Evolutionary conservation across 2,329 filamentous ascomycete species (phyloP).

Genomic region (Xylaria sp.): DNA sequence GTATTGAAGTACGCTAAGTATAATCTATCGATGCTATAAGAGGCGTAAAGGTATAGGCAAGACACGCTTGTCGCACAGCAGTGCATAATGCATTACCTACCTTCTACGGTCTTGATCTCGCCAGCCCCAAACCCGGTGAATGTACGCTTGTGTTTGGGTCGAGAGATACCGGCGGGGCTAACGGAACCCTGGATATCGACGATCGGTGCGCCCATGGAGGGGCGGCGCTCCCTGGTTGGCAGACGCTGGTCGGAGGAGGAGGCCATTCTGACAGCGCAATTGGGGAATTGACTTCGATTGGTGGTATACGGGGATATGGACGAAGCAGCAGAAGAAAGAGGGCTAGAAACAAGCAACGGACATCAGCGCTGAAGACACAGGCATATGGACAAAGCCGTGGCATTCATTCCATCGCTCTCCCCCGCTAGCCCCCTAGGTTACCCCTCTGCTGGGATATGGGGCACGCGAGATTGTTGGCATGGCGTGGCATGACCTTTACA

Average conservation of each 20-base stretch:
- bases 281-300: background rate
- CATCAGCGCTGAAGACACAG: background rate
- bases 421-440: background rate
- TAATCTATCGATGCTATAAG: background rate
- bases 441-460: background rate
- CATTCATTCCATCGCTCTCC: no score
- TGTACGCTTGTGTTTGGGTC: constrained; percentile 97
- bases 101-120: constrained; percentile 94
- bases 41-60: background rate
- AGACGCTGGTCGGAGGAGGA: constrained; percentile 40
- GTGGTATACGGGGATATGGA: background rate
- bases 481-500: background rate
- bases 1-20: constrained; percentile 7
- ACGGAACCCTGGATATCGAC: constrained; percentile 84
- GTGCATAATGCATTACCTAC: constrained; percentile 47
- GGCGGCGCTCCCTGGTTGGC: constrained; percentile 72
- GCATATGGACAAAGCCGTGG: no score
- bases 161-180: constrained; percentile 78
- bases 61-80: background rate
- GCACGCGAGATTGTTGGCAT: constrained; percentile 3
- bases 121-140: constrained; percentile 87
- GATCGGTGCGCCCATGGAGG: constrained; percentile 78
- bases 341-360: background rate
- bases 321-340: background rate
- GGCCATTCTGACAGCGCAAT: constrained; percentile 11